Base-by-base conservation (phyloP, 73 alveolate species). In the Paramecium sexaurelia region DNA sequence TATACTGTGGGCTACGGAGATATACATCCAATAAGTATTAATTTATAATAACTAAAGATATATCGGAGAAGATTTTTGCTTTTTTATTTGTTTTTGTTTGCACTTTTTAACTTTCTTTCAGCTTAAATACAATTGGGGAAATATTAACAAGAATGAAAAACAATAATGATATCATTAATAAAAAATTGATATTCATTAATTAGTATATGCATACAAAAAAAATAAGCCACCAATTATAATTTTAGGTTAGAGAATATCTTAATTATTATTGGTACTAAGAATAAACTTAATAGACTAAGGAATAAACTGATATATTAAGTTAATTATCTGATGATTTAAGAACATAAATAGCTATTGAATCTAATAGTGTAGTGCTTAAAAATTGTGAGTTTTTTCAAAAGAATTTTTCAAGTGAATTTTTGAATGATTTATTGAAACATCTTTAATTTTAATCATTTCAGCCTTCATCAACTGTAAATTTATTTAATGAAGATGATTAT, bases 1-100 rank as follows among this genome's bases (percentile, higher is more conserved):
- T 56, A 27, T 15, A 85, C 92, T 9, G 92, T 85, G 2, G 92
- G 92, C 4, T 85, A 56, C 57, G 92, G 92, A 56, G 92, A 85
- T 22, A 85, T 57, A n/a, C 66, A 51, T 35, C 85, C 87, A 27
- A 13, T 32, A 27, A 32, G 85, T 27, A 69, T 20, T 8, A 2
- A 4, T 17, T 22, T 61, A 6, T 3, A 15, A 15, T 61, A 4
- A 61, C 3, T 22, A 15, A 35, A 61, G 83, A 61, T 26, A 15
- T 5, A 22, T 61, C 36, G 5, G 85, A 69, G 27, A 32, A 69
- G 33, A 27, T 69, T 5, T 69, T 69, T 69, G 36, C 20, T 4
- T 17, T 69, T 35, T 3, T 32, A 17, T 69, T 27, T 27, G 36
- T 69, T 3, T 69, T 69, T 69, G 29, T 22, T 11, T 69, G 85